Evolutionary conservation across 2,329 filamentous ascomycete genomes (phyloP), one percentile per base, ranked within the genome.

Genomic region (Zasmidium angulare): DNA sequence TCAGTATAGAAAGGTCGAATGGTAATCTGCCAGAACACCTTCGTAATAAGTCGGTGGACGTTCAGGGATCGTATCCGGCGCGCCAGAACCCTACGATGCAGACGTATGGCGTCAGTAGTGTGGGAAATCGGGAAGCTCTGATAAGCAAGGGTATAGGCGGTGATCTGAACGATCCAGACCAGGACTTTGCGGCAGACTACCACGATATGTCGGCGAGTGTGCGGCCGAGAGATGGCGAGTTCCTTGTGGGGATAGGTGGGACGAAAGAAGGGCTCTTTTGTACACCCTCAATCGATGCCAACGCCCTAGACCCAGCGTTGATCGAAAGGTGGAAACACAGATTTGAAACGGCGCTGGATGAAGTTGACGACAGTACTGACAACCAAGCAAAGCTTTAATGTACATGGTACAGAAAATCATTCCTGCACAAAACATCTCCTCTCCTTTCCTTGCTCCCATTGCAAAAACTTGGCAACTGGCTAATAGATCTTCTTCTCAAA

Each of bases 71-170:
- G 1, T 72, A 77, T 52, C 66, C 67, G 11, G 69, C 70, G 36
- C 71, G 64, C 9, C 63, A 65, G 21, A 72, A 71, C 14, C 58
- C 63, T 3, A 72, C 68, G 14, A 67, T 61, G 12, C 78, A 78
- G 11, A 81, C 79, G 3, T 79, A 77, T 66, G 78, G 78, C 2
- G 76, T 81, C 0, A 77, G 74, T 22, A 77, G 74, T 14, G 71
- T 80, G 0, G 79, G 78, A 0, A 69, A 72, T 3, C 67, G 74
- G 4, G 72, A 74, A 9, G 58, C 66, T 0, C 71, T 74, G 17
- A 71, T 79, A 47, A 67, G 55, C 17, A 47, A 49, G 1, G 68
- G 68, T 2, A 57, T 69, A n/a, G n/a, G n/a, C 51, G 71, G 67
- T 51, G 63, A 74, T 43, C 22, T 75, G 9, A 40, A 60, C 2